Evolutionary conservation across 2,329 filamentous ascomycete species (phyloP).

Genomic region (Emmonsiellopsis sp.): DNA sequence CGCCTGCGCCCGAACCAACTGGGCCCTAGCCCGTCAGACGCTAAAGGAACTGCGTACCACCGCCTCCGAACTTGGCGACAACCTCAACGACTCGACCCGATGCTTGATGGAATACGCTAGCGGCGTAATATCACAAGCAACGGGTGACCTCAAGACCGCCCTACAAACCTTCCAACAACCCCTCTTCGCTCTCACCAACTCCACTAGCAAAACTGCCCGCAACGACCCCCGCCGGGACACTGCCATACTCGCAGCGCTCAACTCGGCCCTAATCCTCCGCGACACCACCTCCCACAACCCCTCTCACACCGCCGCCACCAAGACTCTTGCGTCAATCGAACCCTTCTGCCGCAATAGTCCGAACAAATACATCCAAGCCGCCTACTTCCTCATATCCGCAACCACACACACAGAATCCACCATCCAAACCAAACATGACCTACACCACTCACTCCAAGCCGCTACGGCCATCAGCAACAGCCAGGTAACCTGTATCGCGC

Average conservation of each 20-base stretch:
- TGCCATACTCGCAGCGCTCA: conserved; percentile 54
- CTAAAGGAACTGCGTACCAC: conserved; percentile 46
- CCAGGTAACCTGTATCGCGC: conserved; percentile 71
- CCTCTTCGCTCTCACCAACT: conserved; percentile 45
- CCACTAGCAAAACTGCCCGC: conserved; percentile 29
- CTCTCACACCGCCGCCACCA: conserved; percentile 48
- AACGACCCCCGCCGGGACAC: conserved; percentile 53
- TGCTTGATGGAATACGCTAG: conserved; percentile 61
- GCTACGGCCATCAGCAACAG: conserved; percentile 63
- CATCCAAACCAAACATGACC: conserved; percentile 67
- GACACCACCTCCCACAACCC: conserved; percentile 51
- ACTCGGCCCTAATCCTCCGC: conserved; percentile 64
- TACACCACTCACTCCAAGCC: conserved; percentile 62
- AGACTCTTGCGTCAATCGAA: conserved; percentile 57
- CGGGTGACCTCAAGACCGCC: conserved; percentile 62
- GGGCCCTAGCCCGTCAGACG: conserved; percentile 53
- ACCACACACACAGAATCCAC: conserved; percentile 59
- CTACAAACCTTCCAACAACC: conserved; percentile 56
- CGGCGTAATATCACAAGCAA: conserved; percentile 68
- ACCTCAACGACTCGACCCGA: conserved; percentile 33
- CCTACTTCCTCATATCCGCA: conserved; percentile 67
- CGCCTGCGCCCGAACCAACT: conserved; percentile 61
- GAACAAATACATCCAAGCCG: conserved; percentile 67
- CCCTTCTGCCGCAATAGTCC: conserved; percentile 59
- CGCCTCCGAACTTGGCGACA: conserved; percentile 35